phyloP scores from a whole-genome alignment of 139 green algal genomes.

The Zygnema cylindricum region DNA sequence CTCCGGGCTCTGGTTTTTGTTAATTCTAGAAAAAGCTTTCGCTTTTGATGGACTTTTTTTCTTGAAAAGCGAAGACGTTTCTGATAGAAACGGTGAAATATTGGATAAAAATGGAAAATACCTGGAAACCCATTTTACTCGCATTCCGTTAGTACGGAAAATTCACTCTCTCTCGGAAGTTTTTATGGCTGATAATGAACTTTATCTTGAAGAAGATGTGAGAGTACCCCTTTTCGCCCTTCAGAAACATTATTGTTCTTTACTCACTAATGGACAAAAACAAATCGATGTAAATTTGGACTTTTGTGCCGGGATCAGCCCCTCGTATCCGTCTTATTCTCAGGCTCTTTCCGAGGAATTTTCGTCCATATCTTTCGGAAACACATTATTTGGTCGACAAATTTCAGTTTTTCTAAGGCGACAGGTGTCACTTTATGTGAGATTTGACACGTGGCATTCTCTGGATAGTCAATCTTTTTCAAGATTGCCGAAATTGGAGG shows the following conservation, averaged over 20 bases:
- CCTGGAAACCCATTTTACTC: neutral
- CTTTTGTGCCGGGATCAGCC: neutral
- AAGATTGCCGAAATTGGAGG: neutral
- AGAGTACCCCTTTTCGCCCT: neutral
- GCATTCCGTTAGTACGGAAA: conserved; percentile 8
- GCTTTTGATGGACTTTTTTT: too few relatives aligned
- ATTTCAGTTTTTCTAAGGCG: conserved; percentile 13
- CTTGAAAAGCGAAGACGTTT: too few relatives aligned
- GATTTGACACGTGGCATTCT: neutral
- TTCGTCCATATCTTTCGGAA: conserved; percentile 19
- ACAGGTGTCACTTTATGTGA: neutral
- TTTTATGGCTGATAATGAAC: neutral
- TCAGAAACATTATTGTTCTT: neutral
- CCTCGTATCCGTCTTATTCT: conserved; percentile 15
- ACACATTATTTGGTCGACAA: conserved; percentile 40
- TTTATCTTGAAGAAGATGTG: neutral
- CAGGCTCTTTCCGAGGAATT: conserved; percentile 29
- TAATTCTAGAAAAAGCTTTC: too few relatives aligned
- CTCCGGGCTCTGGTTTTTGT: too few relatives aligned
- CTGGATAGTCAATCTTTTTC: neutral
- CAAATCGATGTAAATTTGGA: neutral
- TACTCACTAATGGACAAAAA: neutral
- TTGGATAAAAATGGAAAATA: too few relatives aligned
- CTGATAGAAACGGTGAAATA: too few relatives aligned
- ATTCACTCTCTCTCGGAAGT: conserved; percentile 22